Evolutionary conservation across 768 basidiomycete species (phyloP).

Genomic region (Serendipita sp.): DNA sequence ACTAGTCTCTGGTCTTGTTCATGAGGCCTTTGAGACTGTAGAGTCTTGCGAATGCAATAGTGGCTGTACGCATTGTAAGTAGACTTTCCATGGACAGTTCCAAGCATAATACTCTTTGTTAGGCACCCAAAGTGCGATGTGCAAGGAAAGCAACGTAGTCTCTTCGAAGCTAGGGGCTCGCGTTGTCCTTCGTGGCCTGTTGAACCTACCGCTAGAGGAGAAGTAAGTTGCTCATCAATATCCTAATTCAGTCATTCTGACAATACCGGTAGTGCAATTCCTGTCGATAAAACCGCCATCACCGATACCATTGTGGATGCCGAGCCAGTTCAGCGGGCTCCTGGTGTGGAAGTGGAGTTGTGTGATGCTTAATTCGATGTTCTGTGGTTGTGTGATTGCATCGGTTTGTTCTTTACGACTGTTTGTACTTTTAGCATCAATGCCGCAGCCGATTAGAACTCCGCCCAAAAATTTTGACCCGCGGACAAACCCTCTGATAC

Average conservation of each 20-base stretch:
- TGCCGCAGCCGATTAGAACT: no score
- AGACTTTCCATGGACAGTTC: not conserved
- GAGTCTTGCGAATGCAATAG: conserved; percentile 47
- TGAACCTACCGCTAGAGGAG: conserved; percentile 27
- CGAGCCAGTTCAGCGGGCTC: conserved; percentile 7
- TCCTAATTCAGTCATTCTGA: no score
- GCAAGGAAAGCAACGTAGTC: conserved; percentile 58
- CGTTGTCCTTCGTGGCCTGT: conserved; percentile 45
- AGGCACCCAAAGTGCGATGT: conserved; percentile 55
- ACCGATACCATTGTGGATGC: conserved; percentile 11
- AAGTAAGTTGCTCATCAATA: not conserved
- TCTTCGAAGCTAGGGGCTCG: conserved; percentile 61
- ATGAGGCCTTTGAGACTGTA: conserved; percentile 40
- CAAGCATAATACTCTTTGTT: not conserved
- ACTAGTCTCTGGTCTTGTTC: conserved; percentile 40
- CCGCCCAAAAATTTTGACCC: no score
- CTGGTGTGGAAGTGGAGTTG: not conserved
- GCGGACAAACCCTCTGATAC: no score
- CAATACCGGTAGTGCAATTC: conserved; percentile 14
- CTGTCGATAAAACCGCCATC: conserved; percentile 5
- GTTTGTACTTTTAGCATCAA: no score
- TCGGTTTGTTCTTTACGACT: no score
- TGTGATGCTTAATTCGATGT: not conserved
- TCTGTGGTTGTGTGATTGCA: no score
- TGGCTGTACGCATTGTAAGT: conserved; percentile 58